Evolutionary conservation across 805 yeast genomes (phyloP).

Genomic region (Starmerella gropengiesseri): DNA sequence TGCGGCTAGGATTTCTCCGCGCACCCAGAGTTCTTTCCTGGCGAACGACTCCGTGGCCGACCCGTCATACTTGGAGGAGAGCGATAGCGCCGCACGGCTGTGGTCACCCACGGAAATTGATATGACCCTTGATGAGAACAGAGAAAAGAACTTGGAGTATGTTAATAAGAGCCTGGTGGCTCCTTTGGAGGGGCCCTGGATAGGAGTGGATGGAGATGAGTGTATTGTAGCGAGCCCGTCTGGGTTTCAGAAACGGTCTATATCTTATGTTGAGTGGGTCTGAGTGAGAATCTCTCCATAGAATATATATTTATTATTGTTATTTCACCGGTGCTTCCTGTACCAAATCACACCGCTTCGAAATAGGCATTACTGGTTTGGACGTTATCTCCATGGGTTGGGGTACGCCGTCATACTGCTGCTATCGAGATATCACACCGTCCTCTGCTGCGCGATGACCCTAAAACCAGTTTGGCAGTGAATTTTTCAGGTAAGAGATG

Average conservation of each 20-base stretch:
- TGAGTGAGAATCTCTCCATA: conserved; percentile 11
- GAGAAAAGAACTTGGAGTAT: conserved; percentile 62
- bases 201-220: conserved; percentile 50
- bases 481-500: conserved; percentile 15
- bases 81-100: conserved; percentile 1
- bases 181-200: conserved; percentile 75
- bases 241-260: conserved; percentile 30
- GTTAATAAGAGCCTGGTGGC: conserved; percentile 64
- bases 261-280: conserved; percentile 38
- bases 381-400: not conserved
- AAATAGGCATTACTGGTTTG: too few relatives aligned
- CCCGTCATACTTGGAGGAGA: conserved; percentile 4
- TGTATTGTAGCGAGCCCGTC: conserved; percentile 40
- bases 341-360: too few relatives aligned
- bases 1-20: too few relatives aligned
- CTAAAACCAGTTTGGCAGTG: too few relatives aligned
- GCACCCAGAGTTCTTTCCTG: too few relatives aligned
- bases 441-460: too few relatives aligned
- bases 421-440: too few relatives aligned
- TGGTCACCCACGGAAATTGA: conserved; percentile 5
- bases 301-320: not conserved
- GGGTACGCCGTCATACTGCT: not conserved
- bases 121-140: conserved; percentile 60
- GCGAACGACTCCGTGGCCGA: conserved; percentile 7
- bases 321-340: too few relatives aligned